These are phyloP conservation scores for Silene vulgaris DNA, from an alignment of 179 eudicot genomes.

Conservation along the genomic window DNA sequence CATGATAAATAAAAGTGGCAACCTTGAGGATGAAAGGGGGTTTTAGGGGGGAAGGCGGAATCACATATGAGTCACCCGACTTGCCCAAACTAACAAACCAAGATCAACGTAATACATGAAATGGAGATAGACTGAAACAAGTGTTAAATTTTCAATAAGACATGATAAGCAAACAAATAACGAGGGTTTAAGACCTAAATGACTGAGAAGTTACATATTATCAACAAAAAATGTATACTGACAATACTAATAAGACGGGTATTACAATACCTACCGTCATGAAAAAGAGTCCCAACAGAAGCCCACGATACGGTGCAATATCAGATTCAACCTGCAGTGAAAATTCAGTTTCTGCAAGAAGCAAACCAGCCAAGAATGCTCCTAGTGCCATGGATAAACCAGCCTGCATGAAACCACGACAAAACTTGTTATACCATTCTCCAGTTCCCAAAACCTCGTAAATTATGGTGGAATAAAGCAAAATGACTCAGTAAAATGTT, in stretches of 20 bases:
- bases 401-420: slow-evolving; percentile 62
- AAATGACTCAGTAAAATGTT: background rate
- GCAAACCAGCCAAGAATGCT: slow-evolving; percentile 98
- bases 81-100: background rate
- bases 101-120: background rate
- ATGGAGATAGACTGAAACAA: background rate
- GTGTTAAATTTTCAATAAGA: too few species aligned
- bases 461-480: background rate
- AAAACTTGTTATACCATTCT: slow-evolving; percentile 3
- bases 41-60: background rate
- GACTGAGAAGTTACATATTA: background rate
- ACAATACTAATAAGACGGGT: background rate
- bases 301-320: slow-evolving; percentile 99
- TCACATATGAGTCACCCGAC: background rate
- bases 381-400: slow-evolving; percentile 99
- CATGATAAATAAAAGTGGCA: background rate
- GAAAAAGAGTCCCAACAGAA: slow-evolving; percentile 92
- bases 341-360: slow-evolving; percentile 97
- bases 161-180: background rate
- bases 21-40: background rate
- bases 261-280: slow-evolving; percentile 66
- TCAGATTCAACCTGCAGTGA: slow-evolving; percentile 97
- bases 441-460: background rate
- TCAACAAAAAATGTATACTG: background rate
- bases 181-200: too few species aligned